A percentile compares a stretch with the other conserved stretches of the same genome.
These are phyloP conservation scores for Penicillium fuscoglaucum DNA, from an alignment of 2,329 filamentous ascomycete genomes.

Conservation along the genomic window DNA sequence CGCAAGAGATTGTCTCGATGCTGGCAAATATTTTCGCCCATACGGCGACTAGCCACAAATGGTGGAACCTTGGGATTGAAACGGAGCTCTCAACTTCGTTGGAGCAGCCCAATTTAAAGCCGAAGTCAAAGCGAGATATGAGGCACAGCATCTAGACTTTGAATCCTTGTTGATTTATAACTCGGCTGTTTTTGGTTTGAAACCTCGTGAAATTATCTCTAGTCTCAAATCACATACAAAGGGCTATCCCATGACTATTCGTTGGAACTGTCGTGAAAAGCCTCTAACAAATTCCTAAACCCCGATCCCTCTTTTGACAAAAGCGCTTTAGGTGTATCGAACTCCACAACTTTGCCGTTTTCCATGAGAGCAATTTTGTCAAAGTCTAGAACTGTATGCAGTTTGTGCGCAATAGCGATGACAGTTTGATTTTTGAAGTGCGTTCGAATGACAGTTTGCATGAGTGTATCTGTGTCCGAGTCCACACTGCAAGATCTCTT, in stretches of 20 bases:
- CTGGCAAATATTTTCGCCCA: neutral
- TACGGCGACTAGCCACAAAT: neutral
- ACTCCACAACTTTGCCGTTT: conserved; percentile 28
- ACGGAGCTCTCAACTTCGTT: neutral
- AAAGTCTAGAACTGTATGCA: conserved; percentile 40
- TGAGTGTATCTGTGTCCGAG: conserved; percentile 52
- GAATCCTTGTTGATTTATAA: too few species aligned
- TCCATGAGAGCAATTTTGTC: conserved; percentile 32
- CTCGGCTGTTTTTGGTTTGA: too few species aligned
- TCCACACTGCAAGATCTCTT: conserved; percentile 49
- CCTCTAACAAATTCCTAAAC: conserved; percentile 21
- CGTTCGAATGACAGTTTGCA: conserved; percentile 54
- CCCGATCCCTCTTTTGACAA: conserved; percentile 19
- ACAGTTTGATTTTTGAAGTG: conserved; percentile 57
- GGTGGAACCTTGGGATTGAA: neutral
- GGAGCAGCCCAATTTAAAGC: neutral
- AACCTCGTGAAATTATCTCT: too few species aligned
- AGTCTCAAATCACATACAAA: neutral
- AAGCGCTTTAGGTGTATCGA: conserved; percentile 19
- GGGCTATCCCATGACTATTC: neutral
- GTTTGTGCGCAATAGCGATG: conserved; percentile 53
- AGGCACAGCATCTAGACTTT: neutral
- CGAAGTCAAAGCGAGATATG: neutral
- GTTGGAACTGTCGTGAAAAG: neutral
- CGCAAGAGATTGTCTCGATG: neutral